phyloP scores from a whole-genome alignment of 345 rosid species.

The Eucalyptus curtisii region DNA sequence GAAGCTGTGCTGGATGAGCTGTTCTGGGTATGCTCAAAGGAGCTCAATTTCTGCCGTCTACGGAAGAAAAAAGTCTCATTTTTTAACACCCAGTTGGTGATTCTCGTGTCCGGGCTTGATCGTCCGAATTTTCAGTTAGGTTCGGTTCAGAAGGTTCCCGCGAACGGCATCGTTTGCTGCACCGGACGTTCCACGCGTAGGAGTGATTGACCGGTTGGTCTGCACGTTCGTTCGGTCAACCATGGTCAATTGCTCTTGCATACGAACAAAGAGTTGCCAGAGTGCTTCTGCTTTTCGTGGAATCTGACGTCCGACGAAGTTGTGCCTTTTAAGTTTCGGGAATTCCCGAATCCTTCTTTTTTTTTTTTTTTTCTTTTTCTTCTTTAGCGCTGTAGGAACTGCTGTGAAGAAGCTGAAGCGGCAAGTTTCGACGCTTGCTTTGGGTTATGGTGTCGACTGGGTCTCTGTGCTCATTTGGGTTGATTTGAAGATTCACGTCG shows the following conservation, averaged over 20 bases:
- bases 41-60: not conserved
- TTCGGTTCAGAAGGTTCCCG: not conserved
- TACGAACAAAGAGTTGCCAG: not conserved
- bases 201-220: conserved; percentile 11
- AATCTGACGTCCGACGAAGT: not conserved
- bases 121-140: not conserved
- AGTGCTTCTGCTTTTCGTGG: not conserved
- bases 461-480: not conserved
- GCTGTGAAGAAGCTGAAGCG: not conserved
- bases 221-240: not conserved
- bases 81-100: not conserved
- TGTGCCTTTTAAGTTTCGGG: not conserved
- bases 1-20: not conserved
- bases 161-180: not conserved
- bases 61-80: not conserved
- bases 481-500: not conserved
- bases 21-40: not conserved
- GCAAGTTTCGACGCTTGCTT: not conserved
- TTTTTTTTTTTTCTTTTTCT: not conserved
- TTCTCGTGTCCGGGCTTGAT: not conserved
- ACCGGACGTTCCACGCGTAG: not conserved
- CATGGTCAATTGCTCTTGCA: not conserved
- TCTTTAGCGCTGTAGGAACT: not conserved
- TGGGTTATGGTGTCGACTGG: not conserved
- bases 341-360: not conserved